Evolutionary conservation across 345 rosid species (phyloP).

Genomic region (Draba incana): DNA sequence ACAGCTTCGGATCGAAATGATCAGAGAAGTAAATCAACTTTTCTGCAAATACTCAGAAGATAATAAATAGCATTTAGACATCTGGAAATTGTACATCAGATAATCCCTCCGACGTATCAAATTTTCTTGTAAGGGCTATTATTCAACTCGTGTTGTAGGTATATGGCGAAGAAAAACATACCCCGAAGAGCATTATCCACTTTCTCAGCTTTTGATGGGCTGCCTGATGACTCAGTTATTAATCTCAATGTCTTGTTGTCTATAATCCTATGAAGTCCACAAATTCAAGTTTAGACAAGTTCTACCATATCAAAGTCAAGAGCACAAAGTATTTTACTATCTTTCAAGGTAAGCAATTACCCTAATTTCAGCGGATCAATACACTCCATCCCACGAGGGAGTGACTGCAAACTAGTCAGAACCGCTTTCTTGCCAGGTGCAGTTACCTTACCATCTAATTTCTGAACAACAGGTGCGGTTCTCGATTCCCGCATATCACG

Average conservation of each 20-base stretch:
- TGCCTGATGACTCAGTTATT: constrained; percentile 72
- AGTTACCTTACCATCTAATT: constrained; percentile 64
- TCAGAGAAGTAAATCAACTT: constrained; percentile 90
- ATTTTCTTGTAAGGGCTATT: background rate
- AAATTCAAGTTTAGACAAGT: constrained; percentile 28
- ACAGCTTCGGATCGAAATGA: constrained; percentile 85
- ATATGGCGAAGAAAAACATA: constrained; percentile 36
- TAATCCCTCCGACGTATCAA: background rate
- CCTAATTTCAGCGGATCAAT: constrained; percentile 94
- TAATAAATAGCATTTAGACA: constrained; percentile 3
- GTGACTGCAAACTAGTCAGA: constrained; percentile 69
- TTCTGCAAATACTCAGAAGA: constrained; percentile 59
- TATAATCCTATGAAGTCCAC: constrained; percentile 63
- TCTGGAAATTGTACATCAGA: background rate
- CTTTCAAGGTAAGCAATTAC: constrained; percentile 47
- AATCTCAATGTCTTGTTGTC: constrained; percentile 83
- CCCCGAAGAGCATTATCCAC: constrained; percentile 79
- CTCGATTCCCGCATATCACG: constrained; percentile 95
- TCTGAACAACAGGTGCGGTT: constrained; percentile 77
- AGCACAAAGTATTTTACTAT: constrained; percentile 2
- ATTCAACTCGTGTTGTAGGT: constrained; percentile 13
- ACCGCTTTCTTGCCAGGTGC: constrained; percentile 48
- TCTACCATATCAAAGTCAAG: background rate
- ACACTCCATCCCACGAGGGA: constrained; percentile 97
- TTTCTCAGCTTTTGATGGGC: constrained; percentile 62